A percentile compares a stretch with the other conserved stretches of the same genome.
phyloP scores from a whole-genome alignment of 306 rosid genomes.

The Hippophae gyantsensis region DNA sequence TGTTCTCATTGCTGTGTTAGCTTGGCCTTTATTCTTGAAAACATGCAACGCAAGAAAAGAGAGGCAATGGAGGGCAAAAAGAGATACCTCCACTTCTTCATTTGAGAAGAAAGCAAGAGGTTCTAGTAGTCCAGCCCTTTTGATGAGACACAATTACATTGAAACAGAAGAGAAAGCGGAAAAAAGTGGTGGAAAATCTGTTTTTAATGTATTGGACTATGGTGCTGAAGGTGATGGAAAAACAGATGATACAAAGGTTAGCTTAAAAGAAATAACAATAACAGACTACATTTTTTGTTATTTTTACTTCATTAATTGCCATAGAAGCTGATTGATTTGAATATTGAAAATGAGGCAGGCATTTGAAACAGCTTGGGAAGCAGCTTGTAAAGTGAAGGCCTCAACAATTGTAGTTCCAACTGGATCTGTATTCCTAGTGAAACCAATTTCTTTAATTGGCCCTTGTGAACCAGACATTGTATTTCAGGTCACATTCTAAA shows the following conservation, averaged over 20 bases:
- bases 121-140: neutral
- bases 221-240: constrained; percentile 83
- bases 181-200: constrained; percentile 7
- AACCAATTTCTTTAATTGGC: constrained; percentile 54
- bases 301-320: neutral
- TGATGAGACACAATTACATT: constrained; percentile 1
- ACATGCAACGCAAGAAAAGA: constrained; percentile 33
- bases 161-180: neutral
- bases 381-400: constrained; percentile 51
- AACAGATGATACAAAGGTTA: constrained; percentile 69
- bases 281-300: neutral
- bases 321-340: constrained; percentile 1
- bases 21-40: constrained; percentile 25
- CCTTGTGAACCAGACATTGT: constrained; percentile 44
- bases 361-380: constrained; percentile 58
- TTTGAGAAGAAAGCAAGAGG: neutral
- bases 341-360: constrained; percentile 32
- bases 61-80: constrained; percentile 31
- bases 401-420: constrained; percentile 61
- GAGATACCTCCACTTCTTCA: neutral
- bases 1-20: constrained; percentile 18
- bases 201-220: constrained; percentile 50
- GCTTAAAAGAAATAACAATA: neutral
- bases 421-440: constrained; percentile 52
- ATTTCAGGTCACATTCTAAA: constrained; percentile 41